A percentile compares a stretch with the other conserved stretches of the same genome.
Conservation (phyloP, 1,139 yeast genomes). For the Geotrichum australiense region DNA sequence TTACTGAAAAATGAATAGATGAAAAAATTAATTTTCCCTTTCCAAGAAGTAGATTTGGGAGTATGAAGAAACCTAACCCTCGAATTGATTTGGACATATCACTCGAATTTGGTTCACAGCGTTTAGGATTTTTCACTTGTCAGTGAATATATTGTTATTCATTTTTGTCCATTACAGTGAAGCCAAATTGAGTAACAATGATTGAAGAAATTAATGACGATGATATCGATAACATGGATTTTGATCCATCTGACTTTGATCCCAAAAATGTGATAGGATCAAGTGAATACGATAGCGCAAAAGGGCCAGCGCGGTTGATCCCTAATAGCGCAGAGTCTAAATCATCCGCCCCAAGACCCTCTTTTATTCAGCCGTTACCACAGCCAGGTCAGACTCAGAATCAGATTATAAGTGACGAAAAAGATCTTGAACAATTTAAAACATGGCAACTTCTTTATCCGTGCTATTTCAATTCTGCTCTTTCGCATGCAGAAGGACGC, state of each 20-base stretch:
- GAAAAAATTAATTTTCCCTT: too few species aligned
- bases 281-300: constrained; percentile 20
- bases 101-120: too few species aligned
- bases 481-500: constrained; percentile 78
- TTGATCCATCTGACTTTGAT: constrained; percentile 89
- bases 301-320: constrained; percentile 20
- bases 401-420: constrained; percentile 23
- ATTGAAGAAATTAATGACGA: constrained; percentile 84
- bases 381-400: not conserved
- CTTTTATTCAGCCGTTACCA: not conserved
- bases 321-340: constrained; percentile 19
- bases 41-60: too few species aligned
- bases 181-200: too few species aligned
- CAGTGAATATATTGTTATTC: too few species aligned
- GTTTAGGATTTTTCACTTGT: too few species aligned
- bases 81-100: too few species aligned
- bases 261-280: constrained; percentile 42
- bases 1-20: too few species aligned
- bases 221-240: constrained; percentile 85
- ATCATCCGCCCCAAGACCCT: constrained; percentile 4
- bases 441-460: constrained; percentile 76
- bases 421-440: constrained; percentile 55
- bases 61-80: too few species aligned
- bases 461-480: constrained; percentile 76
- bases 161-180: too few species aligned